These are phyloP conservation scores for Candolleomyces eurysporus DNA, from an alignment of 768 basidiomycete genomes.

Conservation along the genomic window DNA sequence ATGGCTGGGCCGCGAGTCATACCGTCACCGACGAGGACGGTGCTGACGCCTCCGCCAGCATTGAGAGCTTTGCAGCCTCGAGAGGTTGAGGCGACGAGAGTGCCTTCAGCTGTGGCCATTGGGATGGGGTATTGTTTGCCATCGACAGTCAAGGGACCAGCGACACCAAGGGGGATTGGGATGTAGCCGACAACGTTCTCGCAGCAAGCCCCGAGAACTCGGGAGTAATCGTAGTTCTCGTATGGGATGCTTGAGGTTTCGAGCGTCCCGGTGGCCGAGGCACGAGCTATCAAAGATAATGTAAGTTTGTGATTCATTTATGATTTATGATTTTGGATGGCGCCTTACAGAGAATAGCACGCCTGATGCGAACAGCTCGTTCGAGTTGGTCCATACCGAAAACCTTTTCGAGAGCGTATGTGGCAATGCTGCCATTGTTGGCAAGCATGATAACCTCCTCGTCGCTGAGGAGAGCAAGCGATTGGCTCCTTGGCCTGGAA, in stretches of 20 bases:
- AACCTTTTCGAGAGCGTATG: too few species aligned
- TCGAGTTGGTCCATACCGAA: too few species aligned
- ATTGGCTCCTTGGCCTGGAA: too few species aligned
- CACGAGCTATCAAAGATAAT: constrained; percentile 15
- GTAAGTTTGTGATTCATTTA: too few species aligned
- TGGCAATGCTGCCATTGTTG: too few species aligned
- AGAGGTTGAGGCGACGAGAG: constrained; percentile 61
- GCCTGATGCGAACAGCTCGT: too few species aligned
- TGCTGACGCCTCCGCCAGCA: constrained; percentile 91
- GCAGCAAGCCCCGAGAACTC: constrained; percentile 95
- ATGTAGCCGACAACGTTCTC: constrained; percentile 99
- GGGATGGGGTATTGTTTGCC: constrained; percentile 85
- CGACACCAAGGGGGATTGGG: constrained; percentile 76
- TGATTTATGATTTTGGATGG: too few species aligned
- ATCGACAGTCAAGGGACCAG: constrained; percentile 67
- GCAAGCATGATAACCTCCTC: too few species aligned
- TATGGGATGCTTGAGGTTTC: constrained; percentile 83
- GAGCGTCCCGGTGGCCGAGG: constrained; percentile 77
- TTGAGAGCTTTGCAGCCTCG: constrained; percentile 98
- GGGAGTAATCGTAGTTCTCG: constrained; percentile 88
- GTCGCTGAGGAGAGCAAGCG: too few species aligned
- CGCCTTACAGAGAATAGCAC: too few species aligned
- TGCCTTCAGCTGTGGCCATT: constrained; percentile 91
- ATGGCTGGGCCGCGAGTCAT: constrained; percentile 99
- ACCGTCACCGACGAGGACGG: constrained; percentile 86